These are phyloP conservation scores for Saccharomyces hybrid DNA, from an alignment of 1,139 yeast genomes.

Conservation along the genomic window DNA sequence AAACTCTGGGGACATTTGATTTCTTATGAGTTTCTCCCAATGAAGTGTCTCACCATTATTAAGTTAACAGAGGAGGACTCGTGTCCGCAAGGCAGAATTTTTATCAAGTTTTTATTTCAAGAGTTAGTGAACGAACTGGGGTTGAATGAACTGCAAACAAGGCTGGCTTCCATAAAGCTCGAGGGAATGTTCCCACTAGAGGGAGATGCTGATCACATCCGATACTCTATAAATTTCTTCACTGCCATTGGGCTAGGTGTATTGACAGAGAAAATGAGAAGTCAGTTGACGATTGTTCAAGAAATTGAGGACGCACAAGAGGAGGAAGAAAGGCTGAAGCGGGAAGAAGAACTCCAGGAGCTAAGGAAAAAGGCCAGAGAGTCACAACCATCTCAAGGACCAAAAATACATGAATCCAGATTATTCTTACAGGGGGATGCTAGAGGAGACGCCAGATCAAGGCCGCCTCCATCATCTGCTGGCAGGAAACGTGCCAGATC, in stretches of 20 bases:
- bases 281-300: conserved; percentile 33
- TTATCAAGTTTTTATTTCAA: conserved; percentile 71
- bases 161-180: conserved; percentile 45
- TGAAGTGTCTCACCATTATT: conserved; percentile 49
- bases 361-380: conserved; percentile 1
- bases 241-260: conserved; percentile 88
- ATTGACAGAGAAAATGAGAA: conserved; percentile 77
- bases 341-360: conserved; percentile 6
- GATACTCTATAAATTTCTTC: conserved; percentile 83
- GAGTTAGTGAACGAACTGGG: conserved; percentile 80
- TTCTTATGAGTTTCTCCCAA: conserved; percentile 60
- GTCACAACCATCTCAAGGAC: not conserved
- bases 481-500: conserved; percentile 12
- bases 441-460: conserved; percentile 4
- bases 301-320: conserved; percentile 7
- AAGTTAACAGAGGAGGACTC: conserved; percentile 65
- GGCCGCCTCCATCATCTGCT: conserved; percentile 8
- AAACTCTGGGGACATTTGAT: conserved; percentile 81
- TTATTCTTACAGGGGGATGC: not conserved
- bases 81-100: conserved; percentile 72
- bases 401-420: not conserved
- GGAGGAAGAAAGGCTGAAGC: conserved; percentile 4
- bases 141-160: conserved; percentile 38
- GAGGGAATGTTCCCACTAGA: conserved; percentile 40
- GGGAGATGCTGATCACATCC: conserved; percentile 46